Conservation (phyloP, 1,284 basidiomycete species). For the Pseudozyma pruni region DNA sequence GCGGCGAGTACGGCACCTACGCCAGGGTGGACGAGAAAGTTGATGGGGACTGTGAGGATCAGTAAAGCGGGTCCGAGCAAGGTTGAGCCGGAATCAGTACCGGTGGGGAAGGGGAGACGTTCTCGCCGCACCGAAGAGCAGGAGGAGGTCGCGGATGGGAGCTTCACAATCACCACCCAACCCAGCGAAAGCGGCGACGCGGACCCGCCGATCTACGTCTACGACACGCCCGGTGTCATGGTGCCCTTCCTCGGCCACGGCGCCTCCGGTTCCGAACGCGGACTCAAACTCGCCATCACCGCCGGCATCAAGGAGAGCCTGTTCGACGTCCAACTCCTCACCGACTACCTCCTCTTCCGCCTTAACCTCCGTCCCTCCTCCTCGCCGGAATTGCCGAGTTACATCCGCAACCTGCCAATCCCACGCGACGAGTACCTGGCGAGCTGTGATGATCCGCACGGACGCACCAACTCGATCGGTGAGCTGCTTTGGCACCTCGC, state of each 20-base stretch:
- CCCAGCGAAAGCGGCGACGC: constrained; percentile 74
- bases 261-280: constrained; percentile 83
- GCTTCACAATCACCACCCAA: constrained; percentile 2
- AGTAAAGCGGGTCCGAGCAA: constrained; percentile 49
- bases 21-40: constrained; percentile 71
- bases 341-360: constrained; percentile 87
- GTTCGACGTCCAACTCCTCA: constrained; percentile 84
- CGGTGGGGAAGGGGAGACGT: not conserved
- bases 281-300: constrained; percentile 90
- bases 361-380: constrained; percentile 74
- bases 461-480: constrained; percentile 54
- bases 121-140: not conserved
- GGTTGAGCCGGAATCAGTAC: constrained; percentile 16
- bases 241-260: constrained; percentile 92
- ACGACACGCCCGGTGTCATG: constrained; percentile 97
- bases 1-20: constrained; percentile 88
- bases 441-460: constrained; percentile 15
- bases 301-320: constrained; percentile 94
- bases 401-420: constrained; percentile 30
- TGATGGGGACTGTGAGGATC: constrained; percentile 65
- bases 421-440: constrained; percentile 15
- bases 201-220: constrained; percentile 86
- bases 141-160: not conserved
- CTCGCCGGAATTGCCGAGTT: constrained; percentile 7
- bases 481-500: constrained; percentile 52